Evolutionary conservation across 176 grass and related monocot species (phyloP).

Genomic region (Hordeum marinum): DNA sequence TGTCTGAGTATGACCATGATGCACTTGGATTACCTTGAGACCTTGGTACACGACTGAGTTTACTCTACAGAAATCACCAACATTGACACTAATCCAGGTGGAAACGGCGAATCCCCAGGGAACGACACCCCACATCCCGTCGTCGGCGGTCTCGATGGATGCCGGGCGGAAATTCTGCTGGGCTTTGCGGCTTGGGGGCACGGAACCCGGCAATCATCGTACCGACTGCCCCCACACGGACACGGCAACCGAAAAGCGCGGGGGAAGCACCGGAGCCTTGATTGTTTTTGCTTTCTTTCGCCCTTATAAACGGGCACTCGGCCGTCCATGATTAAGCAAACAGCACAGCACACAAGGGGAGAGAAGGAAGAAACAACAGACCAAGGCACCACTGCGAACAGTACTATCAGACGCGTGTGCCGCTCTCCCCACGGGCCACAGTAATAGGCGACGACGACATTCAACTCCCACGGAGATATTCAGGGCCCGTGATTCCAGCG

Average conservation of each 20-base stretch:
- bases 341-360: neutral
- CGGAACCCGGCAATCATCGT: slow-evolving; percentile 9
- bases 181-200: neutral
- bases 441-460: neutral
- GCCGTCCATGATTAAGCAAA: neutral
- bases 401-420: neutral
- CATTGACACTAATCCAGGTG: no score
- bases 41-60: no score
- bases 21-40: neutral
- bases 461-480: neutral
- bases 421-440: no score
- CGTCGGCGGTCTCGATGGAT: neutral
- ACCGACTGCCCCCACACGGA: neutral
- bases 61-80: no score
- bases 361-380: neutral
- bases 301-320: neutral
- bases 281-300: neutral
- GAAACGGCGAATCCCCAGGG: neutral
- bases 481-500: neutral
- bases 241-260: neutral
- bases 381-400: neutral
- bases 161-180: neutral
- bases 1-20: no score
- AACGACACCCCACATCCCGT: neutral
- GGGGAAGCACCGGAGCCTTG: neutral